Base-by-base conservation (phyloP, 768 basidiomycete species). In the Phlebiopsis flavidoalba region DNA sequence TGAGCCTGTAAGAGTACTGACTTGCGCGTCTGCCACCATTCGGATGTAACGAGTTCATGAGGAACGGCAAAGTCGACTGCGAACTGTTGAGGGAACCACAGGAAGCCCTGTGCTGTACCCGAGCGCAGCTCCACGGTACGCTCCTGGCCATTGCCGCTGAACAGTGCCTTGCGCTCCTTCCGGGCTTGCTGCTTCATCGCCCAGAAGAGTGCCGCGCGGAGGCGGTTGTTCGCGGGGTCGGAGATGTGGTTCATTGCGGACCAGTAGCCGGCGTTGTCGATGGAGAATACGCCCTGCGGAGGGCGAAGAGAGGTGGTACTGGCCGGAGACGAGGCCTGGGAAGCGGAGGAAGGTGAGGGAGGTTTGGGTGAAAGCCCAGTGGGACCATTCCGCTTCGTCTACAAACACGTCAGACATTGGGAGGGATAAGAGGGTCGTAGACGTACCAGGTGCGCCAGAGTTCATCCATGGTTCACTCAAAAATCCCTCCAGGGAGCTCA, bases 191-290 rank as follows among this genome's bases (percentile, higher is more conserved):
- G 14, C 33, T 36, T 5, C 52, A 33, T 33, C 52, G 52, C 52
- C 31, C 37, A 45, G 5, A 22, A 36, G 54, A 55, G 54, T 37
- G 54, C 40, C n/a, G 54, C 54, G 36, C 54, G 54, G 15, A 55
- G 19, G 37, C 11, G 54, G 35, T 12, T 26, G 36, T 55, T 19
- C 40, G 5, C 54, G 19, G 54, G 54, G 6, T 43, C 54, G 40
- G 37, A 21, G 35, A 55, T 21, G 37, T 21, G 19, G 54, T 55
- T 40, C 54, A 31, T 24, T 10, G n/a, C n/a, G 21, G 22, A 21
- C 54, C 54, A 55, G 54, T 55, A 55, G 54, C 54, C 54, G 6
- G 54, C 54, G 43, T 55, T 55, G 40, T 55, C 54, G 54, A 55
- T 21, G 8, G 54, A 21, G n/a, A 55, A 55, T 11, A 36, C 37